phyloP scores from a whole-genome alignment of 192 early-diverging fungal species.

The Allomyces macrogynus region DNA sequence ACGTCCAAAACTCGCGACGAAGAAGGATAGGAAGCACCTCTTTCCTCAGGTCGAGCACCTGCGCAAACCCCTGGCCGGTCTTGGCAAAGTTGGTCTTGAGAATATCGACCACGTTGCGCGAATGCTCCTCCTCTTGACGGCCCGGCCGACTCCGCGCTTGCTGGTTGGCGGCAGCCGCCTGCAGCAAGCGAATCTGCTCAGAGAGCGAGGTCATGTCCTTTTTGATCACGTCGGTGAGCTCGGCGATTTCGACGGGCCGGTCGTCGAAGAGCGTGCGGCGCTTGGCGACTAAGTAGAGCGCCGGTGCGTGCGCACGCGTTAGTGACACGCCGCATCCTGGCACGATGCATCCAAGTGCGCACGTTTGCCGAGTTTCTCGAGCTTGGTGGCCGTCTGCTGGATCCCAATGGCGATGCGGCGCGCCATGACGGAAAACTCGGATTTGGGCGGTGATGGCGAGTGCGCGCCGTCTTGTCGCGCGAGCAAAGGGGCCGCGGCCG shows the following conservation, averaged over 20 bases:
- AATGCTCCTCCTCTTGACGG: slow-evolving; percentile 67
- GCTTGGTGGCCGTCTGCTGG: slow-evolving; percentile 53
- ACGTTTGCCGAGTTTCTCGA: slow-evolving; percentile 65
- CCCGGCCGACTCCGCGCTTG: slow-evolving; percentile 6
- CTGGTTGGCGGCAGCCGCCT: slow-evolving; percentile 40
- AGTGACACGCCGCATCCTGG: too few relatives aligned
- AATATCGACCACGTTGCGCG: slow-evolving; percentile 71
- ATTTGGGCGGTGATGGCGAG: slow-evolving; percentile 18
- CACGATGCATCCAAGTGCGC: slow-evolving; percentile 3
- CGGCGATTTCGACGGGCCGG: slow-evolving; percentile 82
- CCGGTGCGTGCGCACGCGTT: too few relatives aligned
- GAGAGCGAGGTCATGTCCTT: slow-evolving; percentile 90
- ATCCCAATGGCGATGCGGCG: slow-evolving; percentile 70
- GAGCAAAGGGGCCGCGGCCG: slow-evolving; percentile 1
- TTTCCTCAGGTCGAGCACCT: slow-evolving; percentile 86
- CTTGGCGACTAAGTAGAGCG: slow-evolving; percentile 58
- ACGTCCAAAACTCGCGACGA: too few relatives aligned
- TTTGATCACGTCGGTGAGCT: slow-evolving; percentile 83
- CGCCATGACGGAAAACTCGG: slow-evolving; percentile 72
- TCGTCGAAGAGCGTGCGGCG: slow-evolving; percentile 94
- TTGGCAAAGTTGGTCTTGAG: slow-evolving; percentile 79
- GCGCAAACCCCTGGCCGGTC: slow-evolving; percentile 79
- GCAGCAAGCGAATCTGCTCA: slow-evolving; percentile 75
- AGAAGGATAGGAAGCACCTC: not conserved
- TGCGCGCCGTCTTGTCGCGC: slow-evolving; percentile 5